These are phyloP conservation scores for Ocimum tenuiflorum DNA, from an alignment of 257 asterid genomes.

Conservation along the genomic window DNA sequence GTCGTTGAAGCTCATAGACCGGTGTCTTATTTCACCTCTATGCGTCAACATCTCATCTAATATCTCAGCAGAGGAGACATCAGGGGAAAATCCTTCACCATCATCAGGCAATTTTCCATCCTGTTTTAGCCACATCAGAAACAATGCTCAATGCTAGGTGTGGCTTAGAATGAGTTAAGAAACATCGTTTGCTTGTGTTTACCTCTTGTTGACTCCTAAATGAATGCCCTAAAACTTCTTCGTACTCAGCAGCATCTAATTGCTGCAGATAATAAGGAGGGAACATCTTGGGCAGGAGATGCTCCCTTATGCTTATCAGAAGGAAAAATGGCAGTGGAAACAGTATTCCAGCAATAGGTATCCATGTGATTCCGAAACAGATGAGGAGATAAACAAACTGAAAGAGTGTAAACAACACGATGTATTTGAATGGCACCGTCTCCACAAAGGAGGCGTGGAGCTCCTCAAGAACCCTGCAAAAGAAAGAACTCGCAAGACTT, in stretches of 20 bases:
- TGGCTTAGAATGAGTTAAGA: neutral
- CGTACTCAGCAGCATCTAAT: slow-evolving; percentile 88
- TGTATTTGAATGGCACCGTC: slow-evolving; percentile 79
- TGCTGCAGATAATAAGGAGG: slow-evolving; percentile 61
- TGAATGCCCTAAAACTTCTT: slow-evolving; percentile 58
- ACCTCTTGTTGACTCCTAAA: slow-evolving; percentile 31
- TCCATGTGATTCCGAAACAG: slow-evolving; percentile 87
- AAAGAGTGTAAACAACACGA: slow-evolving; percentile 52
- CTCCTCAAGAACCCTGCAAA: slow-evolving; percentile 58
- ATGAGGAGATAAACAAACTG: slow-evolving; percentile 54
- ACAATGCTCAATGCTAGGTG: neutral
- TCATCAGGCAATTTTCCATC: slow-evolving; percentile 32
- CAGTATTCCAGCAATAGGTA: slow-evolving; percentile 79
- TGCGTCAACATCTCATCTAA: slow-evolving; percentile 74
- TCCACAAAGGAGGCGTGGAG: slow-evolving; percentile 75
- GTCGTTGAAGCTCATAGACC: slow-evolving; percentile 51
- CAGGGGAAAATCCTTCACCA: slow-evolving; percentile 29
- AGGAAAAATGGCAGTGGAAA: slow-evolving; percentile 83
- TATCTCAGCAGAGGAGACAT: slow-evolving; percentile 48
- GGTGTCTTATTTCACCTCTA: slow-evolving; percentile 69
- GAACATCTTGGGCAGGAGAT: slow-evolving; percentile 61
- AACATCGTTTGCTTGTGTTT: neutral
- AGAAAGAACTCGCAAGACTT: neutral
- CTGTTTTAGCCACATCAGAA: slow-evolving; percentile 17
- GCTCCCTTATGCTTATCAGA: slow-evolving; percentile 66